These are phyloP conservation scores for Magnaporthiopsis poae DNA, from an alignment of 2,329 filamentous ascomycete species.

Conservation along the genomic window DNA sequence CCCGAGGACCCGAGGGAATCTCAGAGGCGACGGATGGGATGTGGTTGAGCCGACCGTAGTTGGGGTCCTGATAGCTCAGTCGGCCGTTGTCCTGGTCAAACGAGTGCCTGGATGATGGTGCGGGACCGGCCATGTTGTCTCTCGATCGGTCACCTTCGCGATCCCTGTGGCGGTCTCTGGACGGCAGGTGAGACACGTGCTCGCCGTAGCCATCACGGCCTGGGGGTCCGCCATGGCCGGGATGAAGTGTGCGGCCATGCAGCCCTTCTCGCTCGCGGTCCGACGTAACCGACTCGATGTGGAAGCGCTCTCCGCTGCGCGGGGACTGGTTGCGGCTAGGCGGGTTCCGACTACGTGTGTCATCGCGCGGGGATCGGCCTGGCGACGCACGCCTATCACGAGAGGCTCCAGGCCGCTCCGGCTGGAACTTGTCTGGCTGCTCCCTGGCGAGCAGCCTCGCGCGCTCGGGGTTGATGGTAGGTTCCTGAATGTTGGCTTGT, in stretches of 20 bases:
- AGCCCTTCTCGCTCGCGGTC: slow-evolving; percentile 5
- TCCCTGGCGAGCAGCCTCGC: slow-evolving; percentile 38
- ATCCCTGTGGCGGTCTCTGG: slow-evolving; percentile 22
- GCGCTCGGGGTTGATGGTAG: slow-evolving; percentile 46
- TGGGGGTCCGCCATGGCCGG: background rate
- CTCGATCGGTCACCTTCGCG: slow-evolving; percentile 27
- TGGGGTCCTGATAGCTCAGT: slow-evolving; percentile 46
- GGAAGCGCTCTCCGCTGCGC: slow-evolving; percentile 29
- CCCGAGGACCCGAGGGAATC: slow-evolving; percentile 48
- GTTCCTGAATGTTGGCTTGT: slow-evolving; percentile 27
- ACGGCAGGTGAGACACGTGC: slow-evolving; percentile 6
- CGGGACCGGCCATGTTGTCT: slow-evolving; percentile 24
- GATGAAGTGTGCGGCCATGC: slow-evolving; percentile 1
- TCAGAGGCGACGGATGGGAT: slow-evolving; percentile 31
- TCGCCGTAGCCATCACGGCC: slow-evolving; percentile 5
- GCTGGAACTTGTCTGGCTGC: slow-evolving; percentile 33
- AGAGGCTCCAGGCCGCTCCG: slow-evolving; percentile 37
- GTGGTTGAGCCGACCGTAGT: slow-evolving; percentile 52
- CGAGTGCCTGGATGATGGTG: slow-evolving; percentile 22
- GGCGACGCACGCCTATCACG: slow-evolving; percentile 27
- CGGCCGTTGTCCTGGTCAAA: slow-evolving; percentile 41
- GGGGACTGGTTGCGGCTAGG: slow-evolving; percentile 40
- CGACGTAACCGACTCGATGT: slow-evolving; percentile 3
- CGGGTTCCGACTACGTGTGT: slow-evolving; percentile 30
- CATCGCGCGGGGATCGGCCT: slow-evolving; percentile 32